Percentiles rank a stretch among this genome's conserved stretches.
Conservation (phyloP, 1,284 basidiomycete species). For the Irpex sp. region DNA sequence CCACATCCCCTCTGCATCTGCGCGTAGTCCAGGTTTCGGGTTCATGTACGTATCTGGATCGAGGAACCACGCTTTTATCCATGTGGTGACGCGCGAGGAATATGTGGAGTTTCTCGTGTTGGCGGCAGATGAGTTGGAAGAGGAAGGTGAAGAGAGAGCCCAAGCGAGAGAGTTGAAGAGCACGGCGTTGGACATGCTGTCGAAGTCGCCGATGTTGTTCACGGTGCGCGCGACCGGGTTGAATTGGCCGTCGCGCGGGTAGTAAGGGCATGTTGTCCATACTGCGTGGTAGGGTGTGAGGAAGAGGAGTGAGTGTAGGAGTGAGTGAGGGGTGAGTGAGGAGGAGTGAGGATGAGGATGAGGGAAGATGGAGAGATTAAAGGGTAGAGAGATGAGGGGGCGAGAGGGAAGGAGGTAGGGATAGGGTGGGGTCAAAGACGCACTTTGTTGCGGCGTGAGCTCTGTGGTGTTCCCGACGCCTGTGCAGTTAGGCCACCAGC, state of each 20-base stretch:
- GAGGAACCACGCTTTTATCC: slow-evolving; percentile 58
- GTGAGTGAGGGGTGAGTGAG: too few species aligned
- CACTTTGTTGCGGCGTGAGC: slow-evolving; percentile 42
- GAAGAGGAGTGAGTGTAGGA: too few species aligned
- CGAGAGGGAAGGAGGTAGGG: background rate
- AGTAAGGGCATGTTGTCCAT: slow-evolving; percentile 53
- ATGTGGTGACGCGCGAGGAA: slow-evolving; percentile 28
- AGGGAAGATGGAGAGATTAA: too few species aligned
- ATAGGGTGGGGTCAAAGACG: slow-evolving; percentile 5
- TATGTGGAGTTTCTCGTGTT: background rate
- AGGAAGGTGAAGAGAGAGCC: slow-evolving; percentile 24
- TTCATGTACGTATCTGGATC: slow-evolving; percentile 56
- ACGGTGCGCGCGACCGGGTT: slow-evolving; percentile 37
- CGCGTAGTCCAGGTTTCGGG: slow-evolving; percentile 58
- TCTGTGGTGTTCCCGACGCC: slow-evolving; percentile 38
- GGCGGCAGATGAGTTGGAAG: too few species aligned
- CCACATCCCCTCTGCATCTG: slow-evolving; percentile 55
- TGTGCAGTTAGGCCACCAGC: slow-evolving; percentile 54
- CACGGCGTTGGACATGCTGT: slow-evolving; percentile 52
- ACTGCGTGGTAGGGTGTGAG: too few species aligned
- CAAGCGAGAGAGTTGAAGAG: slow-evolving; percentile 61
- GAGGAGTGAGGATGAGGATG: too few species aligned
- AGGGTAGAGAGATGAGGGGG: too few species aligned
- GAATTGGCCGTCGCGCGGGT: slow-evolving; percentile 52
- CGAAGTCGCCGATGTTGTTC: slow-evolving; percentile 53